Evolutionary conservation across 345 rosid genomes (phyloP).

Genomic region (Eucalyptus lansdowneana): DNA sequence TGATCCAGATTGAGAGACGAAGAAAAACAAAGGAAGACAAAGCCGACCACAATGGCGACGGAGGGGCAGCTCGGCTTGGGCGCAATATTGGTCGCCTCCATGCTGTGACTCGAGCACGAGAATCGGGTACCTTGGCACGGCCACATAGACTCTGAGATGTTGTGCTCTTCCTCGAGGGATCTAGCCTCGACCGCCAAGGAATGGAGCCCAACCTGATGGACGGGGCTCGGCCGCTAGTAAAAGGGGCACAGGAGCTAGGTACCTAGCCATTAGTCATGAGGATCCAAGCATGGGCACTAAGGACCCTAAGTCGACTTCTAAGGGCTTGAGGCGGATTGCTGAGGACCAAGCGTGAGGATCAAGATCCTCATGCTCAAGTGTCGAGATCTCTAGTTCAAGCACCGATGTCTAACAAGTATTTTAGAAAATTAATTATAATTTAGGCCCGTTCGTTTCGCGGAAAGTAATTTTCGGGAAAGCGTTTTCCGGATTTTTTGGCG

Average conservation of each 20-base stretch:
- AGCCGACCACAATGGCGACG: too few species aligned
- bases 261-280: too few species aligned
- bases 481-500: too few species aligned
- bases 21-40: too few species aligned
- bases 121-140: neutral
- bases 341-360: neutral
- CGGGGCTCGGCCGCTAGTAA: neutral
- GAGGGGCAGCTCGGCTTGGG: too few species aligned
- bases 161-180: neutral
- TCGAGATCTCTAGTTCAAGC: too few species aligned
- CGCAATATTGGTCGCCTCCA: too few species aligned
- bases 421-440: too few species aligned
- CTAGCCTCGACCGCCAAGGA: neutral
- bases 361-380: neutral
- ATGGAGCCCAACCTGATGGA: neutral
- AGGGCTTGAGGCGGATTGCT: rapidly evolving
- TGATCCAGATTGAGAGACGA: too few species aligned
- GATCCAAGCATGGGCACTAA: neutral
- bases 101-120: neutral
- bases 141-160: neutral
- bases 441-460: too few species aligned
- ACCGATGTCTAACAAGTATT: too few species aligned
- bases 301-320: neutral
- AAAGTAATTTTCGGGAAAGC: too few species aligned
- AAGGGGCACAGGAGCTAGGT: rapidly evolving